These are phyloP conservation scores for Medicago ruthenica DNA, from an alignment of 306 rosid genomes.

Conservation along the genomic window DNA sequence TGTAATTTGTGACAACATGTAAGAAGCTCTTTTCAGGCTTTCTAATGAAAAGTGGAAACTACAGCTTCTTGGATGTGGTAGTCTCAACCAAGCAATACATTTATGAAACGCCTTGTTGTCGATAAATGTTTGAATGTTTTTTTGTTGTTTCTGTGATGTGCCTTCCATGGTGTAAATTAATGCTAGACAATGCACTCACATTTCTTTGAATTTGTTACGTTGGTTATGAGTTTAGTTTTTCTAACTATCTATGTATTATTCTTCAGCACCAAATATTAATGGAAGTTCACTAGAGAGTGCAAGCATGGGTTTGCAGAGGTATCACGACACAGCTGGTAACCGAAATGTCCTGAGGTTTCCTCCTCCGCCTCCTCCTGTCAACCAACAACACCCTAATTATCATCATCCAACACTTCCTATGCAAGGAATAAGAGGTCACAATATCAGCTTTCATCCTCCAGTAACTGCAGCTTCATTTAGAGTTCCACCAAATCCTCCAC, in stretches of 20 bases:
- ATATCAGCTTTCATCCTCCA: conserved; percentile 65
- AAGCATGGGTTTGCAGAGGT: conserved; percentile 74
- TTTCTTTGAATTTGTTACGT: conserved; percentile 20
- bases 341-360: conserved; percentile 62
- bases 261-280: conserved; percentile 51
- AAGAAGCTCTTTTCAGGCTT: conserved; percentile 26
- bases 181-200: background rate
- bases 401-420: conserved; percentile 62
- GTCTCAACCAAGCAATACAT: conserved; percentile 16
- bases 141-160: conserved; percentile 7
- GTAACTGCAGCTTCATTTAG: conserved; percentile 67
- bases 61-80: conserved; percentile 21
- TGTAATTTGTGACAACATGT: conserved; percentile 3
- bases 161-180: conserved; percentile 1
- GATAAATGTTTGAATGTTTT: conserved; percentile 1
- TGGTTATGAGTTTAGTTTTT: conserved; percentile 26
- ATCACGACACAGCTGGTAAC: conserved; percentile 68
- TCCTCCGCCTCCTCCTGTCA: conserved; percentile 64
- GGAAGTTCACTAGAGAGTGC: conserved; percentile 62
- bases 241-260: conserved; percentile 37
- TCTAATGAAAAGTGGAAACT: conserved; percentile 34
- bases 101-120: background rate
- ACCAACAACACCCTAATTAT: conserved; percentile 65
- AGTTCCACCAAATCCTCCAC: conserved; percentile 66
- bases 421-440: conserved; percentile 77